These are phyloP conservation scores for Aspergillus chevalieri DNA, from an alignment of 2,329 filamentous ascomycete genomes.

Conservation along the genomic window DNA sequence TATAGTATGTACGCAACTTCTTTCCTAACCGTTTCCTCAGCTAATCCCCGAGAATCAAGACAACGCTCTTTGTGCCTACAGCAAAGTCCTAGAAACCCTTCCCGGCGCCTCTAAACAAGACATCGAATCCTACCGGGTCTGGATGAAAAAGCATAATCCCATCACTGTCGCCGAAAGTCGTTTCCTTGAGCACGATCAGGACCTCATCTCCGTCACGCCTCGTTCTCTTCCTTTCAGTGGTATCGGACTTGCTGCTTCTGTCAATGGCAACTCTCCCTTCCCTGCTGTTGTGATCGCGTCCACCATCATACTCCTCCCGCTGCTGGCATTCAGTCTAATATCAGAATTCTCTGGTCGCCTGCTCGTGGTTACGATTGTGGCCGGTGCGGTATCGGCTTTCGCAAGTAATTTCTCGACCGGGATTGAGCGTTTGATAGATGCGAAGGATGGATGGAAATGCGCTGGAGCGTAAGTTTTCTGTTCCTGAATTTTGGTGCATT, in stretches of 20 bases:
- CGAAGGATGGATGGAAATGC: conserved; percentile 36
- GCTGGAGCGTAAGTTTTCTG: conserved; percentile 29
- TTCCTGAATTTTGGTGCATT: neutral
- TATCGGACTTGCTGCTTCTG: conserved; percentile 5
- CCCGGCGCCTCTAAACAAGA: conserved; percentile 43
- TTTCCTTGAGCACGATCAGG: conserved; percentile 48
- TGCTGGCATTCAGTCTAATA: conserved; percentile 55
- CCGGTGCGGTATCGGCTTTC: conserved; percentile 39
- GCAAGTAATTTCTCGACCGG: conserved; percentile 32
- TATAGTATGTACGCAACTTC: conserved; percentile 46
- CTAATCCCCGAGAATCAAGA: conserved; percentile 21
- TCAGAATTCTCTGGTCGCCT: conserved; percentile 53
- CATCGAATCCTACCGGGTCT: conserved; percentile 47
- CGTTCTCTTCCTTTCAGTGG: neutral
- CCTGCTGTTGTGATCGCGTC: conserved; percentile 44
- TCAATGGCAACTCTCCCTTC: conserved; percentile 16
- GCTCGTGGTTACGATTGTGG: conserved; percentile 51
- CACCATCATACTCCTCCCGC: conserved; percentile 50
- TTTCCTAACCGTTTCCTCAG: neutral
- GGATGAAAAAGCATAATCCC: conserved; percentile 48
- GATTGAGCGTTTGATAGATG: conserved; percentile 30
- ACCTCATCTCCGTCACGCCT: conserved; percentile 36
- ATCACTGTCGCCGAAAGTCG: conserved; percentile 46
- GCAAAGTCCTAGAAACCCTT: conserved; percentile 41
- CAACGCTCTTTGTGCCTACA: conserved; percentile 41